Conservation (phyloP, 208 protist genomes). For the Vickermania ingenoplastis region DNA sequence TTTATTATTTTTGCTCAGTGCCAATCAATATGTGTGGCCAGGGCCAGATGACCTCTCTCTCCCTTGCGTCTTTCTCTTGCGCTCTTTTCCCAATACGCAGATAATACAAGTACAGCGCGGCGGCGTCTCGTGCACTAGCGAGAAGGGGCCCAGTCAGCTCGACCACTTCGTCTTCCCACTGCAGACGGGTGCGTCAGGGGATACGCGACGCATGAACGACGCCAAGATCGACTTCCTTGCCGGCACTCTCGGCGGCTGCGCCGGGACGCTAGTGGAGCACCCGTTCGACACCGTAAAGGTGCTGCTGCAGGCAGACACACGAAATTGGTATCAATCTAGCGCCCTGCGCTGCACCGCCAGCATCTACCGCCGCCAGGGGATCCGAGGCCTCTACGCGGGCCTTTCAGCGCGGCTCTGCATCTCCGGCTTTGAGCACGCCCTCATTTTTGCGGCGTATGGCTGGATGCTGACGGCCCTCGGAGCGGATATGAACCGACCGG, state of each 20-base stretch:
- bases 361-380: constrained; percentile 42
- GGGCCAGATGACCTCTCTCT: too few relatives aligned
- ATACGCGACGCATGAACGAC: too few relatives aligned
- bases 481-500: constrained; percentile 32
- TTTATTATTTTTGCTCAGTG: too few relatives aligned
- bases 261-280: constrained; percentile 73
- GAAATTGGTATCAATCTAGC: constrained; percentile 26
- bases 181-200: too few relatives aligned
- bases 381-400: constrained; percentile 73
- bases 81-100: too few relatives aligned
- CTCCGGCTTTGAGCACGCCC: constrained; percentile 68
- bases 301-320: constrained; percentile 52
- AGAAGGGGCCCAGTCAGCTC: too few relatives aligned
- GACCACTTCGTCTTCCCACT: too few relatives aligned
- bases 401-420: constrained; percentile 49
- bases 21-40: too few relatives aligned
- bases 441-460: constrained; percentile 73
- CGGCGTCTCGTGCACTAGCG: too few relatives aligned
- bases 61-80: too few relatives aligned
- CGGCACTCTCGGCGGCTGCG: constrained; percentile 52
- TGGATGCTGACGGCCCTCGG: constrained; percentile 38
- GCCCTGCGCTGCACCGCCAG: constrained; percentile 42
- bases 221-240: constrained; percentile 38
- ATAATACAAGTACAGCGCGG: too few relatives aligned
- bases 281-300: constrained; percentile 89